A percentile compares a stretch with the other conserved stretches of the same genome.
Evolutionary conservation across 495 filamentous ascomycete genomes (phyloP).

Genomic region (Thermochaetoides thermophila): DNA sequence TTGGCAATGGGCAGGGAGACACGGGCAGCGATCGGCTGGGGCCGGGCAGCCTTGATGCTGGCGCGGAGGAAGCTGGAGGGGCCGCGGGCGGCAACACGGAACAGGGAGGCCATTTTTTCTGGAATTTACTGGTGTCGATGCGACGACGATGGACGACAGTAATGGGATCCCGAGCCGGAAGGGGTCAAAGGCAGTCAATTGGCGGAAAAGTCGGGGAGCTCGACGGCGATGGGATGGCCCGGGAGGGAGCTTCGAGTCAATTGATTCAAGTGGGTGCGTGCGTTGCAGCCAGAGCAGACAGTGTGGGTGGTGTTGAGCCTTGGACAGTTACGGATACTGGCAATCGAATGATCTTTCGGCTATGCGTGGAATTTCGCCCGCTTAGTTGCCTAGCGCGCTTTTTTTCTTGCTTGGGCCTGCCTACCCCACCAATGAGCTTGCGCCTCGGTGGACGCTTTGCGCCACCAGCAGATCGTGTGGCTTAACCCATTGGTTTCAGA

Average conservation of each 20-base stretch:
- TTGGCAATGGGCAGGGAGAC: constrained; percentile 26
- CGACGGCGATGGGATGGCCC: constrained; percentile 13
- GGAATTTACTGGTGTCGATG: neutral
- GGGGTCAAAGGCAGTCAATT: constrained; percentile 10
- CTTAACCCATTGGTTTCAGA: too few relatives aligned
- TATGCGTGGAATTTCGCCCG: constrained; percentile 10
- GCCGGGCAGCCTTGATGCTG: constrained; percentile 45
- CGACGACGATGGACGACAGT: neutral
- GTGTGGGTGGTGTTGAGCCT: constrained; percentile 7
- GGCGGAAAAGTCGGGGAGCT: constrained; percentile 9
- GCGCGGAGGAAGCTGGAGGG: constrained; percentile 48
- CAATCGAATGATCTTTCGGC: constrained; percentile 23
- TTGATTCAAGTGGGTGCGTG: constrained; percentile 11
- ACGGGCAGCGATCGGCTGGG: constrained; percentile 26
- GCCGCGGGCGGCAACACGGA: constrained; percentile 57
- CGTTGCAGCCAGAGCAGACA: constrained; percentile 5
- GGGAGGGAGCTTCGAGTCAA: constrained; percentile 11
- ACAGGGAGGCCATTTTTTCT: constrained; percentile 34
- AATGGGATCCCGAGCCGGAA: constrained; percentile 8
- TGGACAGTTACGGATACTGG: constrained; percentile 12
- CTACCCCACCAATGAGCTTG: constrained; percentile 6
- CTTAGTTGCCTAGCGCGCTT: constrained; percentile 8
- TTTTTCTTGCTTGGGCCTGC: neutral
- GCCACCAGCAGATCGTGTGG: too few relatives aligned
- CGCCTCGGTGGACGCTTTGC: too few relatives aligned